Evolutionary conservation across 164 flowering plant genomes (phyloP), one percentile per base, ranked within the genome.

Genomic region (Sextonia rubra): DNA sequence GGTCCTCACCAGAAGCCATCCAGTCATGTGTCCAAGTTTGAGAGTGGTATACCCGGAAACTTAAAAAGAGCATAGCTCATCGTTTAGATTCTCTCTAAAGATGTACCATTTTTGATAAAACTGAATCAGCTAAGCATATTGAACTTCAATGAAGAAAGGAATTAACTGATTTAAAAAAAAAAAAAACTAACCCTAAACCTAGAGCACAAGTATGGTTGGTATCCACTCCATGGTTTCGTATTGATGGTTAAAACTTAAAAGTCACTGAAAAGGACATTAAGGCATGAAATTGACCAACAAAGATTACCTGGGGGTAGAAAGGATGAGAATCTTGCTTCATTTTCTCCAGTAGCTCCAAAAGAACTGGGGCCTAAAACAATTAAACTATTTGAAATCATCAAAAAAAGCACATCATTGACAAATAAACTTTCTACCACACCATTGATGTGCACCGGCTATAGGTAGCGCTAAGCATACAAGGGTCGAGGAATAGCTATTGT

Each of bases 251-350:
- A 26, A 64, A n/a, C n/a, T n/a, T n/a, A n/a, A n/a, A 26, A 25
- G 58, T 18, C 20, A 52, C 58, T 52, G 18, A 18, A 52, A 52
- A 52, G 58, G 58, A 52, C 58, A 52, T 18, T 17, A 17, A 52
- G 4, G 58, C 58, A 3, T 52, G 20, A 52, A 15, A 15, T 52
- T 52, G 58, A 14, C 9, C 1, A 32, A 52, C 58, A 64, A 25
- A 24, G 47, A 18, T 64, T 29, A 91, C 98, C 96, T 93, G 98
- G 7, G 98, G 97, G 69, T 86, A 88, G 68, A 83, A 80, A 67
- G 85, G 85, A 79, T 77, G 80, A 62, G 56, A 66, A 29, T 66
- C 65, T 1, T 20, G 76, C 79, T 86, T 87, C 94, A 94, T 84
- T 73, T 84, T 91, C 67, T 90, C 85, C 73, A 94, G 71, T 71